phyloP scores from a whole-genome alignment of 768 basidiomycete genomes.

The Harrya chromipes region DNA sequence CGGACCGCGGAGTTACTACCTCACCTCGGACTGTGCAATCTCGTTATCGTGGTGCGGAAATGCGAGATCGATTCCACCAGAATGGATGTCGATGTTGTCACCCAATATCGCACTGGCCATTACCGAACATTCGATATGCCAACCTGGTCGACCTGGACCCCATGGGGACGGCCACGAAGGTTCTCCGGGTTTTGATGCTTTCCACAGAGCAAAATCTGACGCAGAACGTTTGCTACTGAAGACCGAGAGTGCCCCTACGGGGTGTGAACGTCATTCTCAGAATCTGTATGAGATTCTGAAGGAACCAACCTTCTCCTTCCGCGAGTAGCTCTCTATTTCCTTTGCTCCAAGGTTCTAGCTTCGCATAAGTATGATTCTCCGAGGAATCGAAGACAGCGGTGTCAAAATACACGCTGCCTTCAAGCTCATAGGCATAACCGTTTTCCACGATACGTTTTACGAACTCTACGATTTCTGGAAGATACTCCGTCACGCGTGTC shows the following conservation, averaged over 20 bases:
- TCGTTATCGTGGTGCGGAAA: slow-evolving; percentile 99
- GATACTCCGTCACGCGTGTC: slow-evolving; percentile 95
- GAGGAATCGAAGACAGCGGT: slow-evolving; percentile 76
- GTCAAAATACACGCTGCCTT: slow-evolving; percentile 92
- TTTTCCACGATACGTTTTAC: slow-evolving; percentile 82
- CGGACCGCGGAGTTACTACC: slow-evolving; percentile 10
- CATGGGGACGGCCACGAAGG: slow-evolving; percentile 96
- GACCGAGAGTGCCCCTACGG: slow-evolving; percentile 53
- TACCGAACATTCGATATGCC: slow-evolving; percentile 99
- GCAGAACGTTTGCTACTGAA: slow-evolving; percentile 69
- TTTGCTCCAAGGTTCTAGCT: slow-evolving; percentile 94
- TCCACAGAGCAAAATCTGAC: slow-evolving; percentile 98
- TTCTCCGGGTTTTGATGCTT: slow-evolving; percentile 93
- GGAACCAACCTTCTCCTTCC: slow-evolving; percentile 79
- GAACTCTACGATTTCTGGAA: slow-evolving; percentile 91
- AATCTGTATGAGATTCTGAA: not conserved
- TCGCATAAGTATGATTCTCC: slow-evolving; percentile 82
- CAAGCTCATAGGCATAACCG: slow-evolving; percentile 70
- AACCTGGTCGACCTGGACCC: slow-evolving; percentile 90
- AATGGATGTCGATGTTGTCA: slow-evolving; percentile 94
- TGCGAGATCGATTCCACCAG: slow-evolving; percentile 94
- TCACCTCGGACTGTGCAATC: slow-evolving; percentile 93
- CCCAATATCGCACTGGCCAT: slow-evolving; percentile 94
- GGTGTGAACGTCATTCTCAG: not conserved
- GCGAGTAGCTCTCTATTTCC: slow-evolving; percentile 87